Evolutionary conservation across 78 protist species (phyloP).

Genomic region (Diacronema lutheri): DNA sequence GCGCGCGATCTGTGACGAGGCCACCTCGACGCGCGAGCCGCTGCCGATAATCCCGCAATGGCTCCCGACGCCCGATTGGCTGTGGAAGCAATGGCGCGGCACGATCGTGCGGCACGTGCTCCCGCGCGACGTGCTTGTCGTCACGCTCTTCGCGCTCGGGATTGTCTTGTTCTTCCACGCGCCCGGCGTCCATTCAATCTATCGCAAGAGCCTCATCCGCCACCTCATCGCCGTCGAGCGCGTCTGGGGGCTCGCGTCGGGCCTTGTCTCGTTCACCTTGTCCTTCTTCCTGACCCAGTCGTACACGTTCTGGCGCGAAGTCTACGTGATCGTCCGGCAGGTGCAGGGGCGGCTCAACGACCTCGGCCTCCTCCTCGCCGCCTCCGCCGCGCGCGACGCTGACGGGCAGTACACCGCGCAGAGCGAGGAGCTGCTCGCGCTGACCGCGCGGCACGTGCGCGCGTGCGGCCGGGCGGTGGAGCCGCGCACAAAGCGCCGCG

Average conservation of each 20-base stretch:
- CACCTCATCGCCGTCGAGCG: neutral
- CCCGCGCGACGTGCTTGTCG: neutral
- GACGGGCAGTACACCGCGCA: neutral
- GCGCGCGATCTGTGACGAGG: neutral
- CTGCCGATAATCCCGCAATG: neutral
- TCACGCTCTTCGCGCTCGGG: neutral
- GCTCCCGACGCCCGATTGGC: neutral
- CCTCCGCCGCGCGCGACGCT: neutral
- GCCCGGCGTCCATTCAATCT: neutral
- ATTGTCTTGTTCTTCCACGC: neutral
- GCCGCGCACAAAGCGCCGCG: too few species aligned
- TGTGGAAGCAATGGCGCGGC: neutral
- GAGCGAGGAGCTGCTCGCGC: neutral
- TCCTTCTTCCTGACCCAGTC: slow-evolving; percentile 10
- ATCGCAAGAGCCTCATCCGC: neutral
- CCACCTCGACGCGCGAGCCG: neutral
- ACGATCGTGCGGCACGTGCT: neutral
- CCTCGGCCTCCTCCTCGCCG: slow-evolving; percentile 4
- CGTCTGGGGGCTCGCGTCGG: slow-evolving; percentile 1
- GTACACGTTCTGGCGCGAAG: neutral
- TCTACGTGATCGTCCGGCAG: neutral
- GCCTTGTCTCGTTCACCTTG: neutral
- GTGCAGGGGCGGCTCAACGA: slow-evolving; percentile 23
- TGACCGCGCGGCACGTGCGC: neutral
- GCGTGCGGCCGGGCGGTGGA: too few species aligned